Conservation (phyloP, 1,284 basidiomycete genomes). For the Ceratobasidium sp. region DNA sequence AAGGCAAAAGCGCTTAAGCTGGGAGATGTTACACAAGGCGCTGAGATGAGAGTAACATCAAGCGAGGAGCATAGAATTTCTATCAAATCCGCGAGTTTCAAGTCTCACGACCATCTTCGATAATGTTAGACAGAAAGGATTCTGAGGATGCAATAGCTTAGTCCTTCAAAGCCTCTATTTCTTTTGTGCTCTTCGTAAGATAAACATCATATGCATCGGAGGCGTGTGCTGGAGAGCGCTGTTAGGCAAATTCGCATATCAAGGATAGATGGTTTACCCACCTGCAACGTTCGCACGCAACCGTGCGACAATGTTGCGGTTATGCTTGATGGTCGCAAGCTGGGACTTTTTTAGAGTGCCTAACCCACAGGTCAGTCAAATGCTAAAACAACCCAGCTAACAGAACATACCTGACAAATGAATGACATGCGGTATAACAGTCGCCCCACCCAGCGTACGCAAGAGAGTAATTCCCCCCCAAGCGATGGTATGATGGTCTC, state of each 20-base stretch:
- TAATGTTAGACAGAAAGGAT: no score
- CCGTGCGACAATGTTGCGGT: constrained; percentile 71
- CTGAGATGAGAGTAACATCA: no score
- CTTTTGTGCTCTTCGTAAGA: constrained; percentile 64
- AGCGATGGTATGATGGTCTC: constrained; percentile 76
- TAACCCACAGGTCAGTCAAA: constrained; percentile 50
- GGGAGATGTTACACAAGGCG: no score
- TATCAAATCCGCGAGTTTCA: no score
- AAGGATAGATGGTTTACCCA: constrained; percentile 61
- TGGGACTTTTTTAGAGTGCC: constrained; percentile 84
- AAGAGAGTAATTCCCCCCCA: constrained; percentile 78
- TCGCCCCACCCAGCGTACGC: constrained; percentile 65
- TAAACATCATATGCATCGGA: constrained; percentile 57
- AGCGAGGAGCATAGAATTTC: no score
- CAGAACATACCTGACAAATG: constrained; percentile 73
- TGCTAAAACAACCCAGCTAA: neutral
- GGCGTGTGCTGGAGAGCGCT: constrained; percentile 3
- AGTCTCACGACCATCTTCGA: no score
- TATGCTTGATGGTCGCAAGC: constrained; percentile 75
- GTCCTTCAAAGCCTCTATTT: constrained; percentile 72
- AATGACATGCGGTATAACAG: constrained; percentile 73
- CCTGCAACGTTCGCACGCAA: constrained; percentile 58
- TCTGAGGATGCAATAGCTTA: no score
- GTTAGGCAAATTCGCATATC: constrained; percentile 52
- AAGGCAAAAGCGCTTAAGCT: neutral